A percentile compares a stretch with the other conserved stretches of the same genome.
phyloP scores from a whole-genome alignment of 805 yeast species.

The Sungouiella thailandica region DNA sequence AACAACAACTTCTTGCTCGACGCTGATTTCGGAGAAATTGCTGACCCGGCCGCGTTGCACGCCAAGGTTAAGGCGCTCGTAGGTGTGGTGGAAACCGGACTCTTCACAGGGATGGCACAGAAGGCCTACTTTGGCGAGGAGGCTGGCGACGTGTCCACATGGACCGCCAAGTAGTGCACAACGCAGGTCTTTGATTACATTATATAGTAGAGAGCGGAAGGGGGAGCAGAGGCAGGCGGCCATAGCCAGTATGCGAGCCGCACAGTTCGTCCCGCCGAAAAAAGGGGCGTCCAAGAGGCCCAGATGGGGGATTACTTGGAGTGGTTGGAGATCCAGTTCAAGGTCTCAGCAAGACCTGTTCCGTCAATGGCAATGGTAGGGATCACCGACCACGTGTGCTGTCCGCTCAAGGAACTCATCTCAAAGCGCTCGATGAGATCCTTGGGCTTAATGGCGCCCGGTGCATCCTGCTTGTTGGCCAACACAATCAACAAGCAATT shows the following conservation, averaged over 20 bases:
- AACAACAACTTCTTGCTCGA: constrained; percentile 91
- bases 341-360: constrained; percentile 82
- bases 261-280: background rate
- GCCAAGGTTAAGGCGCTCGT: constrained; percentile 63
- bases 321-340: constrained; percentile 78
- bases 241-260: constrained; percentile 8
- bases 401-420: constrained; percentile 52
- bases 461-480: constrained; percentile 85
- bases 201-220: background rate
- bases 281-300: background rate
- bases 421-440: constrained; percentile 72
- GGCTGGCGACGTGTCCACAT: constrained; percentile 48
- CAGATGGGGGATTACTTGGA: constrained; percentile 21
- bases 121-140: constrained; percentile 88
- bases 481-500: constrained; percentile 75
- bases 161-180: constrained; percentile 3
- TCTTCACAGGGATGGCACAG: constrained; percentile 69
- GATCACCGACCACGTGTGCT: constrained; percentile 83
- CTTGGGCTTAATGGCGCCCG: constrained; percentile 67
- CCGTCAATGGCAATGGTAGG: constrained; percentile 90
- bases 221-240: background rate
- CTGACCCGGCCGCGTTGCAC: constrained; percentile 51
- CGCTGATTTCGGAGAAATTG: constrained; percentile 82
- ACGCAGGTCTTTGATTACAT: background rate
- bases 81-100: constrained; percentile 96